These are phyloP conservation scores for Aeschynomene evenia DNA, from an alignment of 306 rosid genomes.

Conservation along the genomic window DNA sequence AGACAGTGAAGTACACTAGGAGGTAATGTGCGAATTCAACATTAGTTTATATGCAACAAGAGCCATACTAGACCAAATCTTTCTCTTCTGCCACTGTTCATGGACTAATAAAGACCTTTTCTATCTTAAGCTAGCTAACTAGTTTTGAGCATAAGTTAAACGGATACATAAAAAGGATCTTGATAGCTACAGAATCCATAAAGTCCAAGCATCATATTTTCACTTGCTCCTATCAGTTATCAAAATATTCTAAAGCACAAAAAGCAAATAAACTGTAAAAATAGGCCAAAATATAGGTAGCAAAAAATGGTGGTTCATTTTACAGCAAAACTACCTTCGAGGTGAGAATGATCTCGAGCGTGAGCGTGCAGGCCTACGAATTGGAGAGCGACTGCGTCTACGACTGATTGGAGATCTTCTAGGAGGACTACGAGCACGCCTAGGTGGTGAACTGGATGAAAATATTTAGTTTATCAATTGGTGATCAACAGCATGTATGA, in stretches of 20 bases:
- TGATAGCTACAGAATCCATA: not conserved
- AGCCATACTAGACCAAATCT: not conserved
- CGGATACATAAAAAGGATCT: not conserved
- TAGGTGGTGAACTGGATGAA: slow-evolving; percentile 69
- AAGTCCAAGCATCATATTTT: not conserved
- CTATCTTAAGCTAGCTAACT: not conserved
- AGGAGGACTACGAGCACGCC: slow-evolving; percentile 92
- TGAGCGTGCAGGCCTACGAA: slow-evolving; percentile 77
- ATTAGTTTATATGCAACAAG: not conserved
- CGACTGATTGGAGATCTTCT: slow-evolving; percentile 89
- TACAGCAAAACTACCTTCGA: slow-evolving; percentile 58
- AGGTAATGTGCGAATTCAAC: slow-evolving; percentile 3
- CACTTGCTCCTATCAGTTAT: not conserved
- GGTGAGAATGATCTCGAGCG: slow-evolving; percentile 93
- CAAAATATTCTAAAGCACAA: not conserved
- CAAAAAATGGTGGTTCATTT: not conserved
- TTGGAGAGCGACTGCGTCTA: slow-evolving; percentile 88
- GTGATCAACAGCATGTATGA: not conserved
- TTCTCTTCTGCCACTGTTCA: not conserved
- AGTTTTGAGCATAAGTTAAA: slow-evolving; percentile 3
- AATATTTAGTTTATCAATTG: slow-evolving; percentile 17
- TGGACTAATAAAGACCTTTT: not conserved
- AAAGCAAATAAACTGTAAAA: not conserved
- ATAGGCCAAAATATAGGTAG: not conserved
- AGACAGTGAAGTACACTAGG: not conserved